Percentiles rank a stretch among this genome's conserved stretches.
Conservation (phyloP, 2,329 filamentous ascomycete genomes). For the Penicillium sp. region DNA sequence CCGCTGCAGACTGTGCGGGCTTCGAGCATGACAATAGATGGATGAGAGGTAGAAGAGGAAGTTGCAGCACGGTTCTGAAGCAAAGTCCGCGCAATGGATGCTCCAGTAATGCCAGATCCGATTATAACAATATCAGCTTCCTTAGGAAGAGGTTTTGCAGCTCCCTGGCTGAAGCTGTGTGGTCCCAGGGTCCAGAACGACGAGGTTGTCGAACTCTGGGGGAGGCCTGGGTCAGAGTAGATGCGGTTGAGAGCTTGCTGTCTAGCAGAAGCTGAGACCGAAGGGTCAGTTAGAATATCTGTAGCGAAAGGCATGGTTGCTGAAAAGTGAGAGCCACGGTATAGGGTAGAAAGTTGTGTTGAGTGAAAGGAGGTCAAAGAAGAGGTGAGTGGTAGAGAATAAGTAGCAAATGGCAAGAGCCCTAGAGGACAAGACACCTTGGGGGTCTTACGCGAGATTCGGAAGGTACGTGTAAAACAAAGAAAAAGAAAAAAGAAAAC, state of each 20-base stretch:
- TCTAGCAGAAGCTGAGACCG: constrained; percentile 17
- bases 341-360: no score
- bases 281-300: constrained; percentile 17
- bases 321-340: neutral
- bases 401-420: neutral
- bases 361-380: neutral
- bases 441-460: neutral
- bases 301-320: constrained; percentile 25
- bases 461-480: neutral
- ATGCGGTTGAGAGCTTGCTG: constrained; percentile 27
- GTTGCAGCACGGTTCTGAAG: constrained; percentile 13
- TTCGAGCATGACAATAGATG: constrained; percentile 29
- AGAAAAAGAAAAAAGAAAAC: neutral
- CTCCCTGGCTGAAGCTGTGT: constrained; percentile 22
- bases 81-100: constrained; percentile 26
- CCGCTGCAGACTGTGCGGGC: constrained; percentile 33
- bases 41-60: neutral
- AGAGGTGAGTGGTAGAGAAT: neutral
- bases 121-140: constrained; percentile 32
- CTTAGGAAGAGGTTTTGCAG: constrained; percentile 21
- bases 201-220: constrained; percentile 28
- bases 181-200: constrained; percentile 34
- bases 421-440: neutral
- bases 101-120: constrained; percentile 31
- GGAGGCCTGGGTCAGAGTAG: constrained; percentile 28